A percentile compares a stretch with the other conserved stretches of the same genome.
phyloP scores from a whole-genome alignment of 139 green algal genomes.

The Coelastrella sp. region DNA sequence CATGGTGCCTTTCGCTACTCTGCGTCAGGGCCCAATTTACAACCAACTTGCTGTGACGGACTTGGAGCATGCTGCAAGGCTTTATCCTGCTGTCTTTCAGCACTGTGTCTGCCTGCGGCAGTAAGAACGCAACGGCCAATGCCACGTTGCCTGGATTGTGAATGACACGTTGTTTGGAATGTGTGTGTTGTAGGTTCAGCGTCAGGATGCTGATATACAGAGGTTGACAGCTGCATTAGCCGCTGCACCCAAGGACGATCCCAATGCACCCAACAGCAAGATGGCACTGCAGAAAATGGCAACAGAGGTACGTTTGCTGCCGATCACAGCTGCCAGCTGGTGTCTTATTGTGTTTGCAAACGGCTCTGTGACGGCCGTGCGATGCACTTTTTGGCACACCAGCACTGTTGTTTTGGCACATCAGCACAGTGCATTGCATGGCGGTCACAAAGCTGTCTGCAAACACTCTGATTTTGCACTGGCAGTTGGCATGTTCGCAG shows the following conservation, averaged over 20 bases:
- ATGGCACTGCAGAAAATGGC: slow-evolving; percentile 27
- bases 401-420: too few relatives aligned
- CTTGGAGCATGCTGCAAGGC: background rate
- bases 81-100: background rate
- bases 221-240: slow-evolving; percentile 22
- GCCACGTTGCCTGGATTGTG: background rate
- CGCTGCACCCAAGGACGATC: slow-evolving; percentile 41
- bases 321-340: background rate
- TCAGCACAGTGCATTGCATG: too few relatives aligned
- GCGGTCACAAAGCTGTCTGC: too few relatives aligned
- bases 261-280: background rate
- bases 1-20: too few relatives aligned
- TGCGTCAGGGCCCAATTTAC: too few relatives aligned
- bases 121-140: background rate
- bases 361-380: too few relatives aligned
- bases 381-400: too few relatives aligned
- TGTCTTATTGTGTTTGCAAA: too few relatives aligned
- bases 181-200: slow-evolving; percentile 26
- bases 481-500: too few relatives aligned
- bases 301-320: background rate
- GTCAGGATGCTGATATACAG: slow-evolving; percentile 40
- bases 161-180: background rate
- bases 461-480: too few relatives aligned
- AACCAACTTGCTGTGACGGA: background rate
- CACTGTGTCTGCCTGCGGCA: background rate